Conservation (phyloP, 495 filamentous ascomycete genomes). For the Aspergillus mulundensis region DNA sequence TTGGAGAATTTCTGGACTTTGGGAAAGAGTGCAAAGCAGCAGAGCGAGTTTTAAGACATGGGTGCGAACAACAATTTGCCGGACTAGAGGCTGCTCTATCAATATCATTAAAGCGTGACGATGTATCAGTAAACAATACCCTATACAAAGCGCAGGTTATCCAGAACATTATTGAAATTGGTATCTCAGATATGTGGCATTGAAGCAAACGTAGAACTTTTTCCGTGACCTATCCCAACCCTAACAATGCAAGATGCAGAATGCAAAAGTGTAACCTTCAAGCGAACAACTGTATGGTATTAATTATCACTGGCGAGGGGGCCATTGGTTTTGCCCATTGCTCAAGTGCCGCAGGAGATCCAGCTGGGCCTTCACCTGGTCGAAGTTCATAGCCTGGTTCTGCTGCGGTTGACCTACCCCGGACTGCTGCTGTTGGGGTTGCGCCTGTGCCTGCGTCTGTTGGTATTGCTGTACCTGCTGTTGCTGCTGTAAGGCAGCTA, state of each 20-base stretch:
- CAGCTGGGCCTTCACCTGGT: constrained; percentile 45
- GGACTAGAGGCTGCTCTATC: background rate
- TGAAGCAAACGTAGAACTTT: constrained; percentile 2
- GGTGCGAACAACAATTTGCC: background rate
- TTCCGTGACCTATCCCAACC: constrained; percentile 7
- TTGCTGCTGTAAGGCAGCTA: constrained; percentile 45
- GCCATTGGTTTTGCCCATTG: constrained; percentile 32
- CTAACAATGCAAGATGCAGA: constrained; percentile 27
- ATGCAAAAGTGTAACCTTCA: constrained; percentile 1
- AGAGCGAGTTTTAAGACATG: constrained; percentile 26
- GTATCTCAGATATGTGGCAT: background rate
- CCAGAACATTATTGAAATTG: background rate
- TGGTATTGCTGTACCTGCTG: constrained; percentile 38
- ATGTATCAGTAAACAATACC: constrained; percentile 4
- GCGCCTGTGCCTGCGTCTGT: constrained; percentile 36
- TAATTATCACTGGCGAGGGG: constrained; percentile 29
- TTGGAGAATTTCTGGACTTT: constrained; percentile 97
- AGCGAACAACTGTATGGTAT: constrained; percentile 8
- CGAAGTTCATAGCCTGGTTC: constrained; percentile 34
- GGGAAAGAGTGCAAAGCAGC: constrained; percentile 66
- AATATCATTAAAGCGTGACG: background rate
- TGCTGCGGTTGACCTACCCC: constrained; percentile 37
- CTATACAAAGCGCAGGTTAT: background rate
- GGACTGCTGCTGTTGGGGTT: constrained; percentile 42
- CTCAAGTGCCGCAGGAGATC: constrained; percentile 43